Evolutionary conservation across 1,284 basidiomycete species (phyloP), one percentile per base, ranked within the genome.

Genomic region (Cerioporus squamosus): DNA sequence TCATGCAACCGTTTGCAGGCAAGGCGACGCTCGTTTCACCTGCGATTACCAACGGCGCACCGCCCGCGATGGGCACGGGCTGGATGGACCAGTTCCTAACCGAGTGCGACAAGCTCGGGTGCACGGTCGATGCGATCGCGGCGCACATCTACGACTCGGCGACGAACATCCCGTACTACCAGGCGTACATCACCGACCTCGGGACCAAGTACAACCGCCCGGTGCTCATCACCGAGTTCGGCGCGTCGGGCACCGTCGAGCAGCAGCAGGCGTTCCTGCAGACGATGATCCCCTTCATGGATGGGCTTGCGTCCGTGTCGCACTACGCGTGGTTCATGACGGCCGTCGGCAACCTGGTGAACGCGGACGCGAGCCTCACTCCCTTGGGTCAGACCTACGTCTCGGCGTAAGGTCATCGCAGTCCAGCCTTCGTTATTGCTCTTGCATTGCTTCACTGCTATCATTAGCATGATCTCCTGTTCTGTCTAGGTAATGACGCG

Each of bases 131-230:
- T 68, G 67, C 63, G 29, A 57, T 68, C 55, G 73, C 72, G 44
- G 66, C 70, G 59, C 72, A 74, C 63, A 72, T 74, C 61, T 74
- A 74, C 68, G 71, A 72, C 66, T 68, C 68, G 14, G 71, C 72
- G 42, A 68, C 69, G 48, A 72, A 73, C 67, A 53, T 64, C 24
- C 66, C 52, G 46, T 72, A 73, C 66, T 72, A 68, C 67, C 36
- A 74, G 71, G 59, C 58, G 56, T 74, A 73, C 68, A 72, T 72
- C 67, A 61, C 67, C 49, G 54, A 44, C 58, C 60, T 69, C 44
- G 69, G 61, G 46, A 61, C 62, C 57, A 68, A 64, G 59, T 73
- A 70, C 67, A 58, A 59, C 33, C 69, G 69, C 62, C 66, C 71
- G 31, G 59, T 67, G 49, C 68, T 68, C 59, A 63, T 74, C 53